These are phyloP conservation scores for Leptodontidium sp. DNA, from an alignment of 2,329 filamentous ascomycete species.

Conservation along the genomic window DNA sequence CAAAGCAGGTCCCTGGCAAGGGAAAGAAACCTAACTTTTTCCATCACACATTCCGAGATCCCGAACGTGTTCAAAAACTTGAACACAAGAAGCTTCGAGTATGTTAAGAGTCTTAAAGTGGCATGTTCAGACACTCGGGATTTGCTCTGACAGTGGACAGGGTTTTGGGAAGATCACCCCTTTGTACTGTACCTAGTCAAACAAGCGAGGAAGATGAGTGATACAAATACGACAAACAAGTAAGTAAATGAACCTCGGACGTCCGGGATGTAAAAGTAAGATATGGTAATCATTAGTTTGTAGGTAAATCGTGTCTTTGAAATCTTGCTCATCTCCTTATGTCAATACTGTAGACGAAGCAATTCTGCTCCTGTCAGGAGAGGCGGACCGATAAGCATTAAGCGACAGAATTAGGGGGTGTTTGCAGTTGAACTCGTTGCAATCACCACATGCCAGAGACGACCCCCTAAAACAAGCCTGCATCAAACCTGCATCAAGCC, in stretches of 20 bases:
- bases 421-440: too few relatives aligned
- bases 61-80: background rate
- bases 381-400: background rate
- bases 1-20: background rate
- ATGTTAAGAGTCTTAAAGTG: background rate
- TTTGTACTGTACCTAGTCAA: background rate
- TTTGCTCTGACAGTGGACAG: background rate
- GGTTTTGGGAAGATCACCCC: background rate
- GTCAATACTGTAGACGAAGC: too few relatives aligned
- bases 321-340: too few relatives aligned
- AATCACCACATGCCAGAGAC: too few relatives aligned
- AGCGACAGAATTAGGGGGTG: background rate
- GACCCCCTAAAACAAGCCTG: background rate
- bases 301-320: too few relatives aligned
- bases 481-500: background rate
- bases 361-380: background rate
- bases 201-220: background rate
- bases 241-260: background rate
- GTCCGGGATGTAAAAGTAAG: background rate
- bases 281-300: too few relatives aligned
- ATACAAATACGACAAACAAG: too few relatives aligned
- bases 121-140: background rate
- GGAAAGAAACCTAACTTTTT: background rate
- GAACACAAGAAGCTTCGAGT: background rate
- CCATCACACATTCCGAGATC: background rate